Percentiles rank a stretch among this genome's conserved stretches.
Evolutionary conservation across 345 rosid species (phyloP).

Genomic region (Heritiera littoralis): DNA sequence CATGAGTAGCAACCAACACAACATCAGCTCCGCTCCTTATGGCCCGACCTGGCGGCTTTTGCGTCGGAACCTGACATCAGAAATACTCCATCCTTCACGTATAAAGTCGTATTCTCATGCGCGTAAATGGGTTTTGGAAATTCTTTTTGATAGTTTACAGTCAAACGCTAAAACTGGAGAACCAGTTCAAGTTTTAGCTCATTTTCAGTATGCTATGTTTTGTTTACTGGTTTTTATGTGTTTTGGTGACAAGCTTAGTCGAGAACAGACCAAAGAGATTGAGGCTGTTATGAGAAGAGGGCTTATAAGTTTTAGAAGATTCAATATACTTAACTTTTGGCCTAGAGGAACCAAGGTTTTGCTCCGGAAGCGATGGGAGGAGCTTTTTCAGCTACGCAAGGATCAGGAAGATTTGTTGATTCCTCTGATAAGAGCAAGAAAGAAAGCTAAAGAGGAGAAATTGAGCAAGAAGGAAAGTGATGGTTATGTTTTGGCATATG

Average conservation of each 20-base stretch:
- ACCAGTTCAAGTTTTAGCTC: slow-evolving; percentile 19
- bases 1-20: slow-evolving; percentile 33
- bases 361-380: slow-evolving; percentile 29
- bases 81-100: slow-evolving; percentile 43
- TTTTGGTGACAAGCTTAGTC: slow-evolving; percentile 34
- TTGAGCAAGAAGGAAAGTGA: slow-evolving; percentile 30
- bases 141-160: slow-evolving; percentile 22
- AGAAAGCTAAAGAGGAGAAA: slow-evolving; percentile 24
- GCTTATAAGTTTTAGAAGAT: slow-evolving; percentile 31
- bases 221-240: slow-evolving; percentile 37
- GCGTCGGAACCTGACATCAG: slow-evolving; percentile 49
- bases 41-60: slow-evolving; percentile 50
- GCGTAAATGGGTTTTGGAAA: slow-evolving; percentile 47
- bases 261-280: slow-evolving; percentile 36
- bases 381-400: slow-evolving; percentile 28
- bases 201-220: slow-evolving; percentile 41
- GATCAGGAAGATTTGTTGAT: slow-evolving; percentile 33
- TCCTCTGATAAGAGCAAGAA: slow-evolving; percentile 35
- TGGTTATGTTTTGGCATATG: slow-evolving; percentile 26
- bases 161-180: slow-evolving; percentile 8
- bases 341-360: slow-evolving; percentile 38
- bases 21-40: slow-evolving; percentile 42
- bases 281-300: slow-evolving; percentile 33
- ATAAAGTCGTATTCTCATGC: slow-evolving; percentile 26
- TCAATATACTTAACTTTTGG: slow-evolving; percentile 40